Percentiles rank a stretch among this genome's conserved stretches.
Evolutionary conservation across 169 alveolate genomes (phyloP).

Genomic region (Cystoisospora suis): DNA sequence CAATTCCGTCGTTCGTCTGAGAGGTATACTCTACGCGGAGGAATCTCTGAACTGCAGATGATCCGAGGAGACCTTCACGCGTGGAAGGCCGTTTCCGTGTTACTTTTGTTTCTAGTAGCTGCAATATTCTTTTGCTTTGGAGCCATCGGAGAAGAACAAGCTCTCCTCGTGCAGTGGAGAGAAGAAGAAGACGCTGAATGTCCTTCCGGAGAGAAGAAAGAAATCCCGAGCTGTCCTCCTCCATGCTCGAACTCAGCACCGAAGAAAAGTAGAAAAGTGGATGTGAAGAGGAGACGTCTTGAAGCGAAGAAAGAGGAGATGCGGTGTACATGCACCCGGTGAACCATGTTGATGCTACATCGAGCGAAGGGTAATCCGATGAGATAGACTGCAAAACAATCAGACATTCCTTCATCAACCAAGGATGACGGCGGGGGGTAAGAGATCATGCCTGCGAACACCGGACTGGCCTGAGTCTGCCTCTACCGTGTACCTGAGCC

Average conservation of each 20-base stretch:
- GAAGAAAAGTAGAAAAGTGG: neutral
- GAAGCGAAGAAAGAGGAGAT: conserved; percentile 28
- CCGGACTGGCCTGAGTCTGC: too few species aligned
- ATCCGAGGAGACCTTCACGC: neutral
- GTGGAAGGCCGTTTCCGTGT: too few species aligned
- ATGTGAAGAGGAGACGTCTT: neutral
- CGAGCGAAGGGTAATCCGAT: neutral
- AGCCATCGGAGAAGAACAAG: conserved; percentile 52
- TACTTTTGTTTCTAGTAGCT: neutral
- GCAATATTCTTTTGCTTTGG: neutral
- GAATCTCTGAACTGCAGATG: neutral
- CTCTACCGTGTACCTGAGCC: too few species aligned
- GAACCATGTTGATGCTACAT: conserved; percentile 40
- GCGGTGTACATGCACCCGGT: conserved; percentile 63
- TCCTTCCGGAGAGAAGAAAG: conserved; percentile 19
- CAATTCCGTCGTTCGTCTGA: neutral
- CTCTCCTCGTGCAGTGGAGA: conserved; percentile 42
- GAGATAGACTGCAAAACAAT: too few species aligned
- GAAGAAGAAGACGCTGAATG: conserved; percentile 57
- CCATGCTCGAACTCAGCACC: neutral
- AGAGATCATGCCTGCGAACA: too few species aligned
- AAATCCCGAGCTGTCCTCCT: neutral
- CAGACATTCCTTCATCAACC: too few species aligned
- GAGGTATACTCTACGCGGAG: neutral
- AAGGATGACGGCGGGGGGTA: too few species aligned